phyloP scores from a whole-genome alignment of 108 stramenopile species.

The Ochromonas danica region DNA sequence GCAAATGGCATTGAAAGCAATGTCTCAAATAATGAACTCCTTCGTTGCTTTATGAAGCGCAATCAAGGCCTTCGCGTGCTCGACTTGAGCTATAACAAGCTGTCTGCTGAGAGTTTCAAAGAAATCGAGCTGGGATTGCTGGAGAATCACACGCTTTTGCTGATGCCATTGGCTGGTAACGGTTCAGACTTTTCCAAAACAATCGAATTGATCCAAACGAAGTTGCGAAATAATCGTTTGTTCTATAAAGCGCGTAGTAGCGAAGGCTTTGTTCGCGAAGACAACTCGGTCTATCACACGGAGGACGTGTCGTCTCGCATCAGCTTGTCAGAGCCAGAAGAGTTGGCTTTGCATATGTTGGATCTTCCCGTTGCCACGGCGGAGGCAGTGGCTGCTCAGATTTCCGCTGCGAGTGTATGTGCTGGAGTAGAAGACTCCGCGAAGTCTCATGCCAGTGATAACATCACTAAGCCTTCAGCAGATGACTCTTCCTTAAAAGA shows the following conservation, averaged over 20 bases:
- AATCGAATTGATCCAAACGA: neutral
- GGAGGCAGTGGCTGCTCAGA: too few relatives aligned
- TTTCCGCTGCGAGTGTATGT: too few relatives aligned
- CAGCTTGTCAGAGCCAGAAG: too few relatives aligned
- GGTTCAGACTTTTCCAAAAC: neutral
- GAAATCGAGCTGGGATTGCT: constrained; percentile 15
- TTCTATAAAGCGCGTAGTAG: neutral
- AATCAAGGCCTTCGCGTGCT: constrained; percentile 6
- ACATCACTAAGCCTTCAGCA: too few relatives aligned
- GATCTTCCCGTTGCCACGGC: too few relatives aligned
- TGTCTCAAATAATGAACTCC: neutral
- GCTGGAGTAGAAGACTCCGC: too few relatives aligned
- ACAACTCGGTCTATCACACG: too few relatives aligned
- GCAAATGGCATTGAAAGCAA: neutral
- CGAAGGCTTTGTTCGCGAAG: too few relatives aligned
- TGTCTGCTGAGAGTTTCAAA: neutral
- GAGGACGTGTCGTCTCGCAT: too few relatives aligned
- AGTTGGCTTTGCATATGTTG: too few relatives aligned
- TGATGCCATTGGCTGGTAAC: constrained; percentile 26
- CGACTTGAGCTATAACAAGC: constrained; percentile 9
- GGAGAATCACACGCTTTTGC: neutral
- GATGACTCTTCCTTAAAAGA: too few relatives aligned
- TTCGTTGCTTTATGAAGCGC: neutral
- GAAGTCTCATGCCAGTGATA: too few relatives aligned
- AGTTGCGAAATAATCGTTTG: neutral